Conservation (phyloP, 345 rosid genomes). For the Lenwebbia sp. region DNA sequence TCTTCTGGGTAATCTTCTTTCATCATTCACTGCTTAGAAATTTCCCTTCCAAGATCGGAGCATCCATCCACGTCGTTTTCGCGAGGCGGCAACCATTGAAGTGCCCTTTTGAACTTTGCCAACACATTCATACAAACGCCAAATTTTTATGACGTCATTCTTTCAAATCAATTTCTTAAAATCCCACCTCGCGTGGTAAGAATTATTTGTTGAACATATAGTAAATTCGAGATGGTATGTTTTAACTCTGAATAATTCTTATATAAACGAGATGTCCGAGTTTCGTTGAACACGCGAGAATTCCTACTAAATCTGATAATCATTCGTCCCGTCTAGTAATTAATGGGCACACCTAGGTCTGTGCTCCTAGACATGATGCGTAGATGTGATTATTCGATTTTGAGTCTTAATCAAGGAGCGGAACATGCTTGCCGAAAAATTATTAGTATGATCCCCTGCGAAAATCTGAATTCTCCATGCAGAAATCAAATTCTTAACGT, state of each 20-base stretch:
- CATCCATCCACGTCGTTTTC: neutral
- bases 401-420: too few relatives aligned
- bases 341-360: neutral
- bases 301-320: neutral
- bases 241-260: neutral
- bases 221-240: neutral
- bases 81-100: neutral
- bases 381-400: too few relatives aligned
- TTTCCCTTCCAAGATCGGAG: neutral
- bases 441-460: neutral
- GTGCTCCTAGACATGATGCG: too few relatives aligned
- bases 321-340: neutral
- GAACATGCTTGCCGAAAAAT: too few relatives aligned
- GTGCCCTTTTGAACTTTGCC: neutral
- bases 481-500: neutral
- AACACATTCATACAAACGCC: neutral
- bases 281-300: neutral
- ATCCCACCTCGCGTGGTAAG: neutral
- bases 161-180: neutral
- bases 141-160: neutral
- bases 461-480: neutral
- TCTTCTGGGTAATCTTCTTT: neutral
- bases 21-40: neutral
- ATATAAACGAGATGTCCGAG: accelerated
- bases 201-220: neutral